phyloP scores from a whole-genome alignment of 116 monocot species.

The Dioscorea cayenensis region DNA sequence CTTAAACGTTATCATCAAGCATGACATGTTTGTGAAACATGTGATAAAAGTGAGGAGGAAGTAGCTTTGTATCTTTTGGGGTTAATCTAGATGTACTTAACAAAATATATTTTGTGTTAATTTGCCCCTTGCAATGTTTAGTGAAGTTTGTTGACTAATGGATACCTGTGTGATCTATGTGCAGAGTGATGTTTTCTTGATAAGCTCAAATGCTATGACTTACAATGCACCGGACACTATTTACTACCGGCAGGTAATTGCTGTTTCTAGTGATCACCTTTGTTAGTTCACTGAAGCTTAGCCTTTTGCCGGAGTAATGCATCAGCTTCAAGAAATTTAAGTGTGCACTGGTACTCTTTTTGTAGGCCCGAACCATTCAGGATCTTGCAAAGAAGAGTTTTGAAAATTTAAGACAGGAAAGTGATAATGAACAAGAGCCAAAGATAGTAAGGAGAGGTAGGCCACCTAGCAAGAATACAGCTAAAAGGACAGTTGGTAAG shows the following conservation, averaged over 20 bases:
- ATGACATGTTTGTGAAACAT: no score
- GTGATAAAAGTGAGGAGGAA: background rate
- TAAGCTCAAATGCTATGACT: constrained; percentile 59
- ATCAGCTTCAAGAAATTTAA: no score
- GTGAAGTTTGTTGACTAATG: background rate
- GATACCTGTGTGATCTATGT: background rate
- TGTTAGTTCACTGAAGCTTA: no score
- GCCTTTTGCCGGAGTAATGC: no score
- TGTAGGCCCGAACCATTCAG: constrained; percentile 55
- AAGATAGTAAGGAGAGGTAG: constrained; percentile 48
- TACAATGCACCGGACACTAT: constrained; percentile 62
- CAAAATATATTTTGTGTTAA: background rate
- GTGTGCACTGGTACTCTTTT: background rate
- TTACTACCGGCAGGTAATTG: constrained; percentile 58
- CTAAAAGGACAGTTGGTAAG: constrained; percentile 32
- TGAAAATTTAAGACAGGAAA: constrained; percentile 56
- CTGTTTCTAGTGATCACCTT: background rate
- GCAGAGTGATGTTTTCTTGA: constrained; percentile 58
- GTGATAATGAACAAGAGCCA: constrained; percentile 42
- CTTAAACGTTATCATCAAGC: no score
- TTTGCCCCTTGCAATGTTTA: background rate
- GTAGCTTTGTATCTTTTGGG: background rate
- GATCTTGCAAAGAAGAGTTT: constrained; percentile 74
- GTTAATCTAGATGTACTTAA: background rate
- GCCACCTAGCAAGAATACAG: constrained; percentile 37